Conservation (phyloP, 352 stramenopile genomes). For the Pythium guiyangense region DNA sequence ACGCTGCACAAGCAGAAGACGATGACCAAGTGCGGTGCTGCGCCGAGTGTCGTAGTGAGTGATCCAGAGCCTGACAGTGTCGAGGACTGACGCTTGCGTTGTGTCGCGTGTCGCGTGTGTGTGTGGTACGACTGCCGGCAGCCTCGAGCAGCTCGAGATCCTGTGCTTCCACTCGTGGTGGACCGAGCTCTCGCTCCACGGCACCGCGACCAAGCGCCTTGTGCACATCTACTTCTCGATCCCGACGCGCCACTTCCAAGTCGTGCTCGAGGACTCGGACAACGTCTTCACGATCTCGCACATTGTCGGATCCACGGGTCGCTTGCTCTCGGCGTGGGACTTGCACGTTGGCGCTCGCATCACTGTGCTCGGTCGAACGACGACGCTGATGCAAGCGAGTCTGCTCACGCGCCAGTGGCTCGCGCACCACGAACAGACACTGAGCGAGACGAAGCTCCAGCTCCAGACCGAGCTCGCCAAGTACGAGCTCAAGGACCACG, state of each 20-base stretch:
- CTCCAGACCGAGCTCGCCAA: conserved; percentile 55
- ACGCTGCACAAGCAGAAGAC: conserved; percentile 38
- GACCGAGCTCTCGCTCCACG: conserved; percentile 40
- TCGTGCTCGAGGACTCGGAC: conserved; percentile 55
- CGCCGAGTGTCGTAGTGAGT: neutral
- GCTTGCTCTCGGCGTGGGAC: conserved; percentile 53
- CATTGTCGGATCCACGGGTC: conserved; percentile 37
- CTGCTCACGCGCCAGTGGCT: conserved; percentile 74
- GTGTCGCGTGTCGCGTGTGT: no score
- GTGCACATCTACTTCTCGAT: conserved; percentile 65
- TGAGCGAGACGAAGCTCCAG: conserved; percentile 29
- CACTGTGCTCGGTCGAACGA: conserved; percentile 47
- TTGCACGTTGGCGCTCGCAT: conserved; percentile 64
- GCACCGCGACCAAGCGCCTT: conserved; percentile 25
- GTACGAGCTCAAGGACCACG: conserved; percentile 46
- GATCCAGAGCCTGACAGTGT: neutral
- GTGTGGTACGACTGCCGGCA: conserved; percentile 11
- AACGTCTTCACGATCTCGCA: conserved; percentile 80
- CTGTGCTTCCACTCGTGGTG: conserved; percentile 73
- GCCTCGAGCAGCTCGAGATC: conserved; percentile 49
- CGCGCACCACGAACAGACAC: conserved; percentile 38
- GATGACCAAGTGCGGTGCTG: conserved; percentile 45
- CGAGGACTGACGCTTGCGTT: neutral
- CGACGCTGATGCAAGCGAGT: conserved; percentile 70
- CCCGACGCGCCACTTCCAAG: conserved; percentile 56